Evolutionary conservation across 805 yeast species (phyloP).

Genomic region (Candida ipomoeae): DNA sequence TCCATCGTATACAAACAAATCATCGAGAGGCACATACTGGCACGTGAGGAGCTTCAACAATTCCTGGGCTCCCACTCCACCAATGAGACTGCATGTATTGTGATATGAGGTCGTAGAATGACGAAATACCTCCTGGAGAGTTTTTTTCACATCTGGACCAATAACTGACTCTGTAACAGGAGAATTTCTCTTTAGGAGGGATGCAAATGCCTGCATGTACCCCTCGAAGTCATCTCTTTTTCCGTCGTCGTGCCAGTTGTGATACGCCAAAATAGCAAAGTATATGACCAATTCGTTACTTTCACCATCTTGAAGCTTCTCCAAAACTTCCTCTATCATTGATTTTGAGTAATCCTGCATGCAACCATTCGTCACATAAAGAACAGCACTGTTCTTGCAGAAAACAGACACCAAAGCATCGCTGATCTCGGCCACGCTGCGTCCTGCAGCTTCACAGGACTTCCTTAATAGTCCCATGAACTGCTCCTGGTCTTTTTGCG

Average conservation of each 20-base stretch:
- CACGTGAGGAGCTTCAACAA: slow-evolving; percentile 67
- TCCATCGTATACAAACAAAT: slow-evolving; percentile 72
- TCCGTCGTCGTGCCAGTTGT: slow-evolving; percentile 22
- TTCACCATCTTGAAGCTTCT: background rate
- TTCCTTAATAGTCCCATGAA: slow-evolving; percentile 34
- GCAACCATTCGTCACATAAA: slow-evolving; percentile 50
- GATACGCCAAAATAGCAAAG: slow-evolving; percentile 39
- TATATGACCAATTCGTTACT: slow-evolving; percentile 30
- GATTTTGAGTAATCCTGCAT: slow-evolving; percentile 8
- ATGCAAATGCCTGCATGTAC: slow-evolving; percentile 20
- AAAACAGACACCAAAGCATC: slow-evolving; percentile 43
- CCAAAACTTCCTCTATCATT: background rate
- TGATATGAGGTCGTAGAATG: slow-evolving; percentile 46
- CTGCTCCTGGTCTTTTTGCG: slow-evolving; percentile 42
- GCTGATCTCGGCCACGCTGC: slow-evolving; percentile 26
- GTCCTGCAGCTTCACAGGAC: slow-evolving; percentile 24
- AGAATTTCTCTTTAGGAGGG: slow-evolving; percentile 8
- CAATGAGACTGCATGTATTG: slow-evolving; percentile 64
- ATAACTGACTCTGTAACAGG: background rate
- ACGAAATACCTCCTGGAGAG: slow-evolving; percentile 31
- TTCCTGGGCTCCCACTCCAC: slow-evolving; percentile 87
- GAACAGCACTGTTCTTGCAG: slow-evolving; percentile 55
- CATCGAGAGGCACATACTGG: slow-evolving; percentile 78
- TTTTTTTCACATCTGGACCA: slow-evolving; percentile 10
- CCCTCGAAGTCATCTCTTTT: slow-evolving; percentile 18